phyloP scores from a whole-genome alignment of 1,284 basidiomycete species.

The Schizophyllum commune region DNA sequence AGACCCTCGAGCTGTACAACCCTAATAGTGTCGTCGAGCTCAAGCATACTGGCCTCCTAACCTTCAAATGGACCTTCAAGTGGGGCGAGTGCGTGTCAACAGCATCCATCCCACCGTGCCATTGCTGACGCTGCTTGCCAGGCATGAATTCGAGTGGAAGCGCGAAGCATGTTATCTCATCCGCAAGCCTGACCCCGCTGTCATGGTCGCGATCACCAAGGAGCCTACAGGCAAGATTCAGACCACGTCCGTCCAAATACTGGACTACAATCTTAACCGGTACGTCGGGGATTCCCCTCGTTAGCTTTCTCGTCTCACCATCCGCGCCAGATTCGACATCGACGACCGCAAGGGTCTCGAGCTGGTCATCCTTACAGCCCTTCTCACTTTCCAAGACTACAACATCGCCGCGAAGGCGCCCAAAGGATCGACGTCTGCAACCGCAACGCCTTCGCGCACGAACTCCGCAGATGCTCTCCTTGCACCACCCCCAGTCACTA shows the following conservation, averaged over 20 bases:
- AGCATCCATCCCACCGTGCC: not conserved
- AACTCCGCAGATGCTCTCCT: not conserved
- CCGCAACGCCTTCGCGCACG: not conserved
- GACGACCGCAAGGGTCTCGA: conserved; percentile 78
- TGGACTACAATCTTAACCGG: conserved; percentile 80
- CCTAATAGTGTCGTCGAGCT: conserved; percentile 64
- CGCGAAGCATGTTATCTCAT: conserved; percentile 75
- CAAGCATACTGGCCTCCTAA: conserved; percentile 63
- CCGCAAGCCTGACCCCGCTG: conserved; percentile 78
- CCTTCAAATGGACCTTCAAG: conserved; percentile 71
- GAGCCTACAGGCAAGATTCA: conserved; percentile 61
- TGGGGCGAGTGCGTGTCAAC: conserved; percentile 59
- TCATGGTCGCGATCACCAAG: conserved; percentile 74
- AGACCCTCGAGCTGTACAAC: conserved; percentile 69
- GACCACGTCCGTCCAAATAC: conserved; percentile 54
- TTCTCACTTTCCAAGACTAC: conserved; percentile 71
- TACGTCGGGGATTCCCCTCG: not conserved
- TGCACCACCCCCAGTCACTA: not conserved
- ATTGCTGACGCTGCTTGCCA: conserved; percentile 19
- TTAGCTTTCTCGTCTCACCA: not conserved
- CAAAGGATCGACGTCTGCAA: conserved; percentile 16
- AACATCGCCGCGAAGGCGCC: conserved; percentile 17
- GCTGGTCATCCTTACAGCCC: conserved; percentile 67
- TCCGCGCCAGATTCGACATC: conserved; percentile 64
- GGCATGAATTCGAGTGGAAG: conserved; percentile 79